Base-by-base conservation (phyloP, 2,329 filamentous ascomycete species). In the Fusarium sp. region DNA sequence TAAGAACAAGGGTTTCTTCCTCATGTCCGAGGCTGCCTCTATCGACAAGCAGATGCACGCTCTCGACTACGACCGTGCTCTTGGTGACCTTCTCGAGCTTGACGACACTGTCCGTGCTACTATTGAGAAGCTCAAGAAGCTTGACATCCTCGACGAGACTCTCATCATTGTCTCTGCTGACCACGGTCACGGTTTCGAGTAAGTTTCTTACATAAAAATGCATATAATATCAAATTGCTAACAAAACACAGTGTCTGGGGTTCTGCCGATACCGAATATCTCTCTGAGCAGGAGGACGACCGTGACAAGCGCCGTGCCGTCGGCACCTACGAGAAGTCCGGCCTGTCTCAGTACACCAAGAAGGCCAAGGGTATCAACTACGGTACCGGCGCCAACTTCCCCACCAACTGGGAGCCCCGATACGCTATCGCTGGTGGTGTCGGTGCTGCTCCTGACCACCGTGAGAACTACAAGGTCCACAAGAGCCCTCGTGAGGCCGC, bases 31-130 rank as follows among this genome's bases (percentile, higher is more conserved):
- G 79, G 93, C 91, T 28, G 93, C 93, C 16, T 92, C 89, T 3
- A 92, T 97, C 72, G 93, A 96, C 81, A 97, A 97, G 85, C 91
- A 93, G 85, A 96, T 97, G 92, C 93, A 97, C 81, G 78, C 83
- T 3, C 86, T 96, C 20, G 93, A 96, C 81, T 96, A 96, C 77
- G 92, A 96, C 80, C 91, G 93, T 55, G 91, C 93, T 1, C 88
- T 97, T 0, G 93, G 91, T 56, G 93, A 97, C 73, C 88, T 97
- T 2, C 87, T 97, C 40, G 93, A 97, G 81, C 86, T 97, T 34
- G 92, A 97, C 75, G 92, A 97, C 80, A 94, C 93, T 6, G 83
- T 97, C 71, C 89, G 89, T 53, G 91, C 91, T 18, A 93, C 92
- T 4, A 84, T 95, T 55, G 84, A 84, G 46, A 89, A 92, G 76